phyloP scores from a whole-genome alignment of 1,284 basidiomycete species.

The Gomphus bonarii region DNA sequence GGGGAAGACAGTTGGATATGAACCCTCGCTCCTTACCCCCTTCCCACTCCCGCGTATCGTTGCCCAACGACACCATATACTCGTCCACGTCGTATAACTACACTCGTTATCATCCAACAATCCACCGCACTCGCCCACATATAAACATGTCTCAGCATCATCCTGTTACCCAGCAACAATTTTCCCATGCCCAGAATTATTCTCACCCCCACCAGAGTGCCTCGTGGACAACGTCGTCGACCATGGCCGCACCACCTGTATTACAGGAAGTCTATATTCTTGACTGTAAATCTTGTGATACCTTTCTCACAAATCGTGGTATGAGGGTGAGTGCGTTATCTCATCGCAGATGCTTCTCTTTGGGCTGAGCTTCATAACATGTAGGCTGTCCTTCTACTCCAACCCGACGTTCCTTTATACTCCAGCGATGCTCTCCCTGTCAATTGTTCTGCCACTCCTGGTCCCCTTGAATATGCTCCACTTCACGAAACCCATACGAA shows the following conservation, averaged over 20 bases:
- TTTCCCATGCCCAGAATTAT: not conserved
- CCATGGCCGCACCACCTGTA: not conserved
- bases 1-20: conserved; percentile 8
- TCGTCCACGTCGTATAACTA: conserved; percentile 4
- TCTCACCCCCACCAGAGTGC: not conserved
- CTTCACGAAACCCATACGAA: conserved; percentile 33
- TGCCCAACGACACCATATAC: conserved; percentile 5
- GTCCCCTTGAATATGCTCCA: conserved; percentile 22
- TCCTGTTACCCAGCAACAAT: not conserved
- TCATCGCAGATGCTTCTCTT: not conserved
- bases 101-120: conserved; percentile 9
- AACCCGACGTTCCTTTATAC: conserved; percentile 74
- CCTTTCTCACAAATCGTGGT: conserved; percentile 72
- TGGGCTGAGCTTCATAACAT: not conserved
- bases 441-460: conserved; percentile 54
- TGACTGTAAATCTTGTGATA: conserved; percentile 64
- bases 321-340: conserved; percentile 54
- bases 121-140: conserved; percentile 6
- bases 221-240: not conserved
- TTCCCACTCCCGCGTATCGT: conserved; percentile 4
- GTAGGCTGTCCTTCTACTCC: conserved; percentile 73
- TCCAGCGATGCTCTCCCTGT: conserved; percentile 74
- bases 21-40: conserved; percentile 3
- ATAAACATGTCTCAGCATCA: conserved; percentile 1
- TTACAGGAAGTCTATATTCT: conserved; percentile 60